Evolutionary conservation across 2,329 filamentous ascomycete genomes (phyloP).

Genomic region (Trichoderma brevicompactum): DNA sequence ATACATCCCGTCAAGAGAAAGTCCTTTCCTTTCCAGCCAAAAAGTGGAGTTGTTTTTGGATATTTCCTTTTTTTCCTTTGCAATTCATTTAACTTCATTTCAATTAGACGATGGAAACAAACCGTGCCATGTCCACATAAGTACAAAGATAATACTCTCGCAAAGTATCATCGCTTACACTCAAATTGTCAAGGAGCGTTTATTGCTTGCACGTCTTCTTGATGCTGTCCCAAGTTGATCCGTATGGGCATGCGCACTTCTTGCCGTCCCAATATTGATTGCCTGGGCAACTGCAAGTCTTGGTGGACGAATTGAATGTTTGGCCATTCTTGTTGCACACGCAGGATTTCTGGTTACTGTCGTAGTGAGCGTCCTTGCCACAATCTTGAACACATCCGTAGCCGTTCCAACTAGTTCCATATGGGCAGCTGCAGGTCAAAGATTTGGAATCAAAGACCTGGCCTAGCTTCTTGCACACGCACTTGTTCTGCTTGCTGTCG

Average conservation of each 20-base stretch:
- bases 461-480: constrained; percentile 30
- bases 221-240: constrained; percentile 23
- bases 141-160: neutral
- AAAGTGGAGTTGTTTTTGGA: neutral
- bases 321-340: constrained; percentile 30
- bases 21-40: neutral
- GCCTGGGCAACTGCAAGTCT: constrained; percentile 29
- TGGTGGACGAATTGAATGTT: constrained; percentile 11
- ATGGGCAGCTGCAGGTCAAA: constrained; percentile 26
- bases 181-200: neutral
- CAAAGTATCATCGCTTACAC: neutral
- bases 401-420: constrained; percentile 19
- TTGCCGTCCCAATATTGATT: constrained; percentile 21
- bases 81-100: neutral
- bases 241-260: constrained; percentile 26
- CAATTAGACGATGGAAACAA: neutral
- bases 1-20: constrained; percentile 2
- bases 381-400: constrained; percentile 25
- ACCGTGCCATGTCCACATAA: neutral
- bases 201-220: constrained; percentile 20
- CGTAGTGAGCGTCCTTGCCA: constrained; percentile 28
- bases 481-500: constrained; percentile 18
- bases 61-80: neutral
- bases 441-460: constrained; percentile 23
- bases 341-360: constrained; percentile 7